These are phyloP conservation scores for Amanita fuliginea DNA, from an alignment of 768 basidiomycete species.

Conservation along the genomic window DNA sequence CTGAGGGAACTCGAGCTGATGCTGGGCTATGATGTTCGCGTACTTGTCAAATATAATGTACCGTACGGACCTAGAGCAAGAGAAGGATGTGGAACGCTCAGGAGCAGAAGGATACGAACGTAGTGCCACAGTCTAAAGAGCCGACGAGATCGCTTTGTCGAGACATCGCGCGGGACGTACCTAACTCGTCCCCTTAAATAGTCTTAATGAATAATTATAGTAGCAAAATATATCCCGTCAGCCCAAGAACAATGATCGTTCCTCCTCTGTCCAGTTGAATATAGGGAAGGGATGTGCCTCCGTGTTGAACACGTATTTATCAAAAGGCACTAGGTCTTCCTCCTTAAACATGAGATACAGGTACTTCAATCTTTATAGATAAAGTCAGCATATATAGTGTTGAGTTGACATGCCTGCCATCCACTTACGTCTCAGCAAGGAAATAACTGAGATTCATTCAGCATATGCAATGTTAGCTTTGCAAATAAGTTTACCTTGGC, in stretches of 20 bases:
- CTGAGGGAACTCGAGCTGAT: constrained; percentile 90
- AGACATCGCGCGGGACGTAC: background rate
- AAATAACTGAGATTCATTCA: constrained; percentile 28
- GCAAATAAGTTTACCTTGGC: constrained; percentile 46
- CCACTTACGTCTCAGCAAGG: constrained; percentile 34
- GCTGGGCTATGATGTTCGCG: constrained; percentile 80
- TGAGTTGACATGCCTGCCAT: background rate
- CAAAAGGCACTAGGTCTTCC: constrained; percentile 45
- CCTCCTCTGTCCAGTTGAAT: constrained; percentile 48
- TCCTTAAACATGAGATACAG: constrained; percentile 60
- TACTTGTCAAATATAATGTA: constrained; percentile 86
- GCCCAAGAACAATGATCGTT: constrained; percentile 33
- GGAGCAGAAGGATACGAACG: constrained; percentile 41
- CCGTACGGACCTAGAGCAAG: constrained; percentile 58
- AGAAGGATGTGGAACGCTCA: background rate
- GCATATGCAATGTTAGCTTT: background rate
- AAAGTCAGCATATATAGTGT: background rate
- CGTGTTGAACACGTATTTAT: constrained; percentile 53
- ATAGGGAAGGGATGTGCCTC: constrained; percentile 74
- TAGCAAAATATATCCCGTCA: constrained; percentile 6
- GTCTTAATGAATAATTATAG: background rate
- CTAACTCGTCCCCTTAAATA: background rate
- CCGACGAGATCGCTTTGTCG: constrained; percentile 80
- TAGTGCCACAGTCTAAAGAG: constrained; percentile 90
- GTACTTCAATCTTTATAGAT: constrained; percentile 52